Evolutionary conservation across 2,329 filamentous ascomycete species (phyloP).

Genomic region (Bipolaris oryzae): DNA sequence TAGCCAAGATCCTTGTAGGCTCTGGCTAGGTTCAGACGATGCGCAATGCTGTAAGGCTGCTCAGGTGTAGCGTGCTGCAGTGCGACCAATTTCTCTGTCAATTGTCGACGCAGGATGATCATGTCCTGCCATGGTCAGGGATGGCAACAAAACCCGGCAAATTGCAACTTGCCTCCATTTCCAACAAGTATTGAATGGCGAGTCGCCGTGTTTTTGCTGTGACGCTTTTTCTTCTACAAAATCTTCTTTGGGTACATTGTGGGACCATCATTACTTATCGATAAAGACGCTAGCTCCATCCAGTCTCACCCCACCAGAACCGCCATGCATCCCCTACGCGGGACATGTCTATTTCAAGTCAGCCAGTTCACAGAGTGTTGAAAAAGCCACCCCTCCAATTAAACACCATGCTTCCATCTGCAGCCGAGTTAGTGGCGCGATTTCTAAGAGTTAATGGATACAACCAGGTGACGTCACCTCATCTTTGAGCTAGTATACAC

Average conservation of each 20-base stretch:
- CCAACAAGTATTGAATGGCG: neutral
- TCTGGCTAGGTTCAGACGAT: conserved; percentile 67
- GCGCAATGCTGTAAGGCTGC: conserved; percentile 48
- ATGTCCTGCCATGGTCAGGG: conserved; percentile 6
- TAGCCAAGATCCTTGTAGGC: conserved; percentile 78
- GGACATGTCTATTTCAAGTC: neutral
- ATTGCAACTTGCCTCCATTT: conserved; percentile 19
- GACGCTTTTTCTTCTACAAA: conserved; percentile 3
- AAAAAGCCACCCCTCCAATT: too few species aligned
- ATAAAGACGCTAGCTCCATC: conserved; percentile 11
- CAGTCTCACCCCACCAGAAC: neutral
- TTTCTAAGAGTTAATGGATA: conserved; percentile 51
- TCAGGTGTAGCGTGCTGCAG: conserved; percentile 32
- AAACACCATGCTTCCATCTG: conserved; percentile 43
- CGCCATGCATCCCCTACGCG: neutral
- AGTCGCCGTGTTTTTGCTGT: neutral
- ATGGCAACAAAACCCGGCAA: neutral
- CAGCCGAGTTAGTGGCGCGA: conserved; percentile 51
- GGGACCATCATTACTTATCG: conserved; percentile 12
- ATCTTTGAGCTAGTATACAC: neutral
- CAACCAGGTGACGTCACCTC: conserved; percentile 42
- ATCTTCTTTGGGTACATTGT: conserved; percentile 10
- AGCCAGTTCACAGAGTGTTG: neutral
- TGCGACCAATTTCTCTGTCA: conserved; percentile 28
- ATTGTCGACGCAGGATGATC: conserved; percentile 14